These are phyloP conservation scores for Pachyrhizus erosus DNA, from an alignment of 306 rosid genomes.

Conservation along the genomic window DNA sequence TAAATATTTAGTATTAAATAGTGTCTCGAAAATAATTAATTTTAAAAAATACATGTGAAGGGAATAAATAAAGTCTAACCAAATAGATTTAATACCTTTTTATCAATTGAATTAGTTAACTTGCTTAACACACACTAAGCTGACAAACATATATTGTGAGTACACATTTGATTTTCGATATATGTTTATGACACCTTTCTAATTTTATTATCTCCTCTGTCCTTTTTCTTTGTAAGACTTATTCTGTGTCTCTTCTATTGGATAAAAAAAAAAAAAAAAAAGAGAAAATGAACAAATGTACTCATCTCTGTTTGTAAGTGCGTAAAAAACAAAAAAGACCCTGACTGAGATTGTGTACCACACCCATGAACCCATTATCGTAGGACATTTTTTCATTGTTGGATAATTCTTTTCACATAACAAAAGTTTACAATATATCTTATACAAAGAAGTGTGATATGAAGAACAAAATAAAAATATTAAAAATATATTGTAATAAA, in stretches of 20 bases:
- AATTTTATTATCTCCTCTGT: not conserved
- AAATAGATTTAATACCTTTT: too few relatives aligned
- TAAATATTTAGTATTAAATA: too few relatives aligned
- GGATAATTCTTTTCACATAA: not conserved
- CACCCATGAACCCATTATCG: not conserved
- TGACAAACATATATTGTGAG: not conserved
- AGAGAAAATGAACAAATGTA: not conserved
- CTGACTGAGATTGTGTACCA: not conserved
- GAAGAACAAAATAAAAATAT: not conserved
- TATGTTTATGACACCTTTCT: too few relatives aligned
- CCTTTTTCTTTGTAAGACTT: not conserved
- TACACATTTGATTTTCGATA: not conserved
- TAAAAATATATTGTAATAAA: not conserved
- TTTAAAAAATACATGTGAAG: too few relatives aligned
- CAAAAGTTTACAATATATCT: not conserved
- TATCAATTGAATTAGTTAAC: not conserved
- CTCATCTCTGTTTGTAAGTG: not conserved
- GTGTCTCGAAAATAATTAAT: too few relatives aligned
- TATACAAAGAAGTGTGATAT: not conserved
- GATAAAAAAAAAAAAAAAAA: too few relatives aligned
- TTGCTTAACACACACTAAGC: not conserved
- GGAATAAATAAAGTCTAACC: too few relatives aligned
- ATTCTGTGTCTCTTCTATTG: not conserved
- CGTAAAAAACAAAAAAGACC: not conserved
- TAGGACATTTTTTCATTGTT: not conserved